Base-by-base conservation (phyloP, 805 yeast species). In the Metschnikowia peoriensis region DNA sequence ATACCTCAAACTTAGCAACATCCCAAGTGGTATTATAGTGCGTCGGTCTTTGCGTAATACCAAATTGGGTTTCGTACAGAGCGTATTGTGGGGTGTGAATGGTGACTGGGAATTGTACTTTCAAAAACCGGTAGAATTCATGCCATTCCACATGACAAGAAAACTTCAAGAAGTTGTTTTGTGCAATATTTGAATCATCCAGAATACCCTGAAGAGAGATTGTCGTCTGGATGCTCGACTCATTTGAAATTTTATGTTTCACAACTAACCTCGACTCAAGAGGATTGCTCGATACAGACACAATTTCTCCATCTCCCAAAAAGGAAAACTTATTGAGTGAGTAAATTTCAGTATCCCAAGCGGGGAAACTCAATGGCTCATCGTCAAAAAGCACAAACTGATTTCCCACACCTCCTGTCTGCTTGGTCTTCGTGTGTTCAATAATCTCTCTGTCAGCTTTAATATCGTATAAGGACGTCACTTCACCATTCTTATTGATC, bases 21-120 rank as follows among this genome's bases (percentile, higher is more conserved):
- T 93, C 99, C 98, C 98, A 93, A 0, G 89, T 76, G 0, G 99
- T 93, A 67, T 93, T 94, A 73, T 77, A 93, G 69, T 93, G 97
- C 0, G 98, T 93, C 45, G 98, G 96, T 59, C 98, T 82, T 62
- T 81, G 84, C 6, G 96, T 93, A 44, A 88, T 70, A 49, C 99
- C 99, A 70, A 89, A 93, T 67, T 92, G 97, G 1, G 97, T 91
- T 68, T 93, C 99, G 67, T 89, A 94, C 52, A 84, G 82, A 1
- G 97, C 98, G 41, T 58, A 66, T 50, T 64, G 77, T 17, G 92
- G 94, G 39, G 82, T 78, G 59, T 82, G 82, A 16, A 93, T 78
- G 29, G 88, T 87, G 17, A 93, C 96, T 1, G 97, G 97, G 71
- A 94, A 93, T 69, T 94, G 97, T 10, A 90, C 97, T 69, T 94